These are phyloP conservation scores for Halophytophthora polymorphica DNA, from an alignment of 352 stramenopile genomes.

Conservation along the genomic window DNA sequence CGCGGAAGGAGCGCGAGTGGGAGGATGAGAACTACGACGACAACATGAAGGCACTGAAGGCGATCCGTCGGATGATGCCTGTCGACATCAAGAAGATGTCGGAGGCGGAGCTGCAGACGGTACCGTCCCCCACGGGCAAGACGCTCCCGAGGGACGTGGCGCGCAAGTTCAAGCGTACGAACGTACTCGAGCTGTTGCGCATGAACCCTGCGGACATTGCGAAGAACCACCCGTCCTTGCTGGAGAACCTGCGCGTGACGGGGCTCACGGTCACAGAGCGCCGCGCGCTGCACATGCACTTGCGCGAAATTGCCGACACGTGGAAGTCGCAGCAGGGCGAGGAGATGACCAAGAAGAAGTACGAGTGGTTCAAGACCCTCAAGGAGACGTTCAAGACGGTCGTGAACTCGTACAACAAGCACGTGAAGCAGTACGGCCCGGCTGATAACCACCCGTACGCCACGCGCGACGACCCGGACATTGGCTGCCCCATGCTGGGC, in stretches of 20 bases:
- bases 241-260: slow-evolving; percentile 90
- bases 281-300: slow-evolving; percentile 85
- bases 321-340: slow-evolving; percentile 90
- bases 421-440: slow-evolving; percentile 89
- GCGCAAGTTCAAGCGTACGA: slow-evolving; percentile 91
- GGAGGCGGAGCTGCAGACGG: slow-evolving; percentile 76
- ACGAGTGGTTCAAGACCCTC: slow-evolving; percentile 90
- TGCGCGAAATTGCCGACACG: slow-evolving; percentile 76
- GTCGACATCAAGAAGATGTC: slow-evolving; percentile 91
- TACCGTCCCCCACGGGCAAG: slow-evolving; percentile 71
- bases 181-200: slow-evolving; percentile 88
- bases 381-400: slow-evolving; percentile 93
- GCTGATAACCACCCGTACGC: slow-evolving; percentile 87
- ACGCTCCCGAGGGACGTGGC: slow-evolving; percentile 75
- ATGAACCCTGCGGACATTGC: slow-evolving; percentile 85
- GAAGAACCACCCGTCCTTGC: slow-evolving; percentile 85
- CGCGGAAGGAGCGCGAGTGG: slow-evolving; percentile 89
- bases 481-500: slow-evolving; percentile 84
- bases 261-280: slow-evolving; percentile 90
- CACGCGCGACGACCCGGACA: slow-evolving; percentile 76
- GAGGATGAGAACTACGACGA: slow-evolving; percentile 87
- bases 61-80: slow-evolving; percentile 90
- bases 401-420: slow-evolving; percentile 88
- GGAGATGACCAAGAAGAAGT: slow-evolving; percentile 92
- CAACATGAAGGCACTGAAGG: slow-evolving; percentile 87